Percentiles rank a stretch among this genome's conserved stretches.
phyloP scores from a whole-genome alignment of 768 basidiomycete genomes.

The Lentinula sp. region DNA sequence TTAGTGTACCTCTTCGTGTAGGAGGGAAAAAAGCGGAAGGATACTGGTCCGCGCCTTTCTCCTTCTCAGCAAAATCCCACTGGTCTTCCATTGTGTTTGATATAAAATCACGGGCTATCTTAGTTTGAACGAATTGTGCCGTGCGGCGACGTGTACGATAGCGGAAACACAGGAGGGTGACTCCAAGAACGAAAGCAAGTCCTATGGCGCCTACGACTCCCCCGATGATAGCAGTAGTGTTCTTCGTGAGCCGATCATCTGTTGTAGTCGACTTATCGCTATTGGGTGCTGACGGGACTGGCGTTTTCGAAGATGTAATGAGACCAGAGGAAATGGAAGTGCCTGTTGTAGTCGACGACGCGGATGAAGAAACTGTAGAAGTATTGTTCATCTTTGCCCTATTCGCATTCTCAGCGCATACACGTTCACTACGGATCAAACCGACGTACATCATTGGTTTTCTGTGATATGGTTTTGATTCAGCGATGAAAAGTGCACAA shows the following conservation, averaged over 20 bases:
- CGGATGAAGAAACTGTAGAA: background rate
- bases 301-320: no score
- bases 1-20: background rate
- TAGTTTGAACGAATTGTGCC: background rate
- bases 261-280: no score
- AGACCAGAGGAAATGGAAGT: no score
- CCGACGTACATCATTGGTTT: background rate
- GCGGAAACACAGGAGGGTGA: background rate
- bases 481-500: no score
- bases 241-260: background rate
- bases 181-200: background rate
- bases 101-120: background rate
- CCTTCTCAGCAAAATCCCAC: background rate
- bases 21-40: background rate
- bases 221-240: background rate
- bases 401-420: background rate
- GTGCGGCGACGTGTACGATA: conserved; percentile 5
- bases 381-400: background rate
- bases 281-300: no score
- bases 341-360: no score
- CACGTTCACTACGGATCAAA: background rate
- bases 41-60: background rate
- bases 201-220: background rate
- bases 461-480: background rate
- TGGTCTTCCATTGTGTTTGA: background rate